Base-by-base conservation (phyloP, 805 yeast species). In the Metschnikowia aberdeeniae region DNA sequence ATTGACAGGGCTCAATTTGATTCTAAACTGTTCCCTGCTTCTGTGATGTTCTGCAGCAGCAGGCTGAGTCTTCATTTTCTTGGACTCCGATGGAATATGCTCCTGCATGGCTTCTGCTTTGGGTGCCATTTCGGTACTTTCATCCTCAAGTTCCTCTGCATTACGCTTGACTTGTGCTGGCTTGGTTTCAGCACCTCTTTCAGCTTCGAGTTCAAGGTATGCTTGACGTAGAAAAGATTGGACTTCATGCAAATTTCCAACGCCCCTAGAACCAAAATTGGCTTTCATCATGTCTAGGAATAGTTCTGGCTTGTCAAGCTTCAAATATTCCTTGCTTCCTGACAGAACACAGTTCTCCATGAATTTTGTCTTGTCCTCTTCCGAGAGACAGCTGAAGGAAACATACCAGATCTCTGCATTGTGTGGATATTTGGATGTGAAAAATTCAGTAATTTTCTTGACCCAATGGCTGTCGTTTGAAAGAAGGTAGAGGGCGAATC, bases 1-100 rank as follows among this genome's bases (percentile, higher is more conserved):
- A 0, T 84, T 76, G 3, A 86, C 52, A 33, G 77, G 72, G 1
- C 64, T 58, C 0, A 84, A 80, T n/a, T 79, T 62, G 0, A 86
- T 74, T 0, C 86, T 72, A 12, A 72, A 67, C 22, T 75, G 64
- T 60, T 87, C 95, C 55, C 95, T 62, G 44, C 79, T 77, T 52
- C 87, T 67, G 8, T 55, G 35, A 40, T 57, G 40, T 33, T 48
- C 52, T 11, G 26, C n/a, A 26, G 6, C 3, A 10, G 19, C 11
- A 5, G 19, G 34, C n/a, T 29, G 34, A 6, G 19, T 6, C 20
- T 37, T 37, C 8, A 24, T 17, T n/a, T 20, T 37, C 12, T 37
- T 37, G n/a, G n/a, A 2, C n/a, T 29, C 27, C 14, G 34, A 13
- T 5, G 22, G 26, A 10, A 26, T 8, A 5, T 17, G 11, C 12